Conservation (phyloP, 148 eudicot species). For the Simmondsia chinensis region DNA sequence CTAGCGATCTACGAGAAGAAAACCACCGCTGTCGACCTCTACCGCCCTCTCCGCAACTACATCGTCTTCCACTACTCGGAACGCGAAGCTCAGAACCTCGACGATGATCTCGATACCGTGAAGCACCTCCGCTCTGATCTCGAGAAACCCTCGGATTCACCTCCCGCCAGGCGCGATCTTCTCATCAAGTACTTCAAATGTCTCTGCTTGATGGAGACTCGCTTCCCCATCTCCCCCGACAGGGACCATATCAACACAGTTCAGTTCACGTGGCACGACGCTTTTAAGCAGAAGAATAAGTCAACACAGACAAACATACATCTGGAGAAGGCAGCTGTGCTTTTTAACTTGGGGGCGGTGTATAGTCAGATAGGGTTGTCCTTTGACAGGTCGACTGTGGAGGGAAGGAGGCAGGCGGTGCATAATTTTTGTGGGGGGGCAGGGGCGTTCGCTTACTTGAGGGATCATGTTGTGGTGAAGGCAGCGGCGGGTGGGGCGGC, state of each 20-base stretch:
- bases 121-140: constrained; percentile 55
- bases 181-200: constrained; percentile 58
- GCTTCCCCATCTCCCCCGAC: constrained; percentile 84
- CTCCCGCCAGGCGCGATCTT: constrained; percentile 57
- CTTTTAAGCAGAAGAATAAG: constrained; percentile 65
- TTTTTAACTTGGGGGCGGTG: constrained; percentile 92
- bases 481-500: constrained; percentile 58
- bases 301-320: constrained; percentile 68
- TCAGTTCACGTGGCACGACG: constrained; percentile 76
- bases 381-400: constrained; percentile 52
- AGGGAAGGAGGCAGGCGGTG: constrained; percentile 73
- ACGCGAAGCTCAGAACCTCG: constrained; percentile 77
- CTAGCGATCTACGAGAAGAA: constrained; percentile 84
- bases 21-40: constrained; percentile 52
- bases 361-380: constrained; percentile 71
- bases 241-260: constrained; percentile 64
- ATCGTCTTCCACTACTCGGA: constrained; percentile 74
- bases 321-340: constrained; percentile 84
- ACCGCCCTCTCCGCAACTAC: constrained; percentile 88
- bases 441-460: constrained; percentile 75
- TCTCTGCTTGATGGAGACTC: constrained; percentile 66
- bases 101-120: constrained; percentile 88
- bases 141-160: constrained; percentile 44
- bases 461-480: constrained; percentile 68
- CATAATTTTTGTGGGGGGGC: constrained; percentile 65